phyloP scores from a whole-genome alignment of 2,329 filamentous ascomycete genomes.

The Curvularia eragrostidis region DNA sequence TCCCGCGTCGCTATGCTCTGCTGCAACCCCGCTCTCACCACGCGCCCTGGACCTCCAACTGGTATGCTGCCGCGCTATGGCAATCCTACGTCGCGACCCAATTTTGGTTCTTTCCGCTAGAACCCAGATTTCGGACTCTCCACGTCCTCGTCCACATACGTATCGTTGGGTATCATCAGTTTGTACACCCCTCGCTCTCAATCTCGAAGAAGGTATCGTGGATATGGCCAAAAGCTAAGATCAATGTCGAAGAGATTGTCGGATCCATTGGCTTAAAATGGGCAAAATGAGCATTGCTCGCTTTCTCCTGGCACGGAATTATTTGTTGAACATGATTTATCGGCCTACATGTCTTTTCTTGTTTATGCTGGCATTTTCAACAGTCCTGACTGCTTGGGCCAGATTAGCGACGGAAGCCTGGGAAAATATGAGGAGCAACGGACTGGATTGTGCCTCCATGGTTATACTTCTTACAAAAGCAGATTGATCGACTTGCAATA shows the following conservation, averaged over 20 bases:
- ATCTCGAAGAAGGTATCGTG: constrained; percentile 44
- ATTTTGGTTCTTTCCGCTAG: constrained; percentile 42
- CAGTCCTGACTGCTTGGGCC: constrained; percentile 24
- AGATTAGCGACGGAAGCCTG: constrained; percentile 20
- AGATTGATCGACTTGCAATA: constrained; percentile 23
- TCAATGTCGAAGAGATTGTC: constrained; percentile 42
- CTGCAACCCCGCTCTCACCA: constrained; percentile 89
- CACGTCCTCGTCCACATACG: constrained; percentile 30
- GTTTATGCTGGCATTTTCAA: constrained; percentile 40
- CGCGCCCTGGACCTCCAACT: constrained; percentile 83
- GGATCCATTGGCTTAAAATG: constrained; percentile 40
- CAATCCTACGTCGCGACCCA: constrained; percentile 35
- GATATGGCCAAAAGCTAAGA: constrained; percentile 41
- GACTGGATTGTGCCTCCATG: constrained; percentile 33
- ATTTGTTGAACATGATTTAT: constrained; percentile 34
- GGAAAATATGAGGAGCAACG: constrained; percentile 24
- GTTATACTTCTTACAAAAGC: constrained; percentile 31
- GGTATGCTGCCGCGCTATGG: constrained; percentile 57
- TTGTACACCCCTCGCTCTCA: constrained; percentile 36
- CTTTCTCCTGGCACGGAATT: constrained; percentile 34
- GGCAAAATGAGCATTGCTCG: constrained; percentile 34
- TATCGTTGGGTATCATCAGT: constrained; percentile 41
- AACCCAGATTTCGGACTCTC: constrained; percentile 13
- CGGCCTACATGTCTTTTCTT: constrained; percentile 37
- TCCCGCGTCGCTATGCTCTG: constrained; percentile 99